These are phyloP conservation scores for Stemphylium lycopersici DNA, from an alignment of 2,329 filamentous ascomycete species.

Conservation along the genomic window DNA sequence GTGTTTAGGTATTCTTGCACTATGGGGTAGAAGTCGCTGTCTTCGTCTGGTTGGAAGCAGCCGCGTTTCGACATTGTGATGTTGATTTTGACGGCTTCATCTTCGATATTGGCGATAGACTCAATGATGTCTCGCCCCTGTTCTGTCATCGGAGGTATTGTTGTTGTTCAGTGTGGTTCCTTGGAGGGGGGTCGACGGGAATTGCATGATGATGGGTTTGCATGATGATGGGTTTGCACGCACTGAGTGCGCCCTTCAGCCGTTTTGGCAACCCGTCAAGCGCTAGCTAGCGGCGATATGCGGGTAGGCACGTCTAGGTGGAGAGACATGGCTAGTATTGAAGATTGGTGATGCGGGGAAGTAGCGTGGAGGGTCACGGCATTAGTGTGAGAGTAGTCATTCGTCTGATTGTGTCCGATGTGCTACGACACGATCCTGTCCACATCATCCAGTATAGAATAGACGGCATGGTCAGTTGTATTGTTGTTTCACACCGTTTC, in stretches of 20 bases:
- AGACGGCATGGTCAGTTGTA: not conserved
- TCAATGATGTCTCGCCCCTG: not conserved
- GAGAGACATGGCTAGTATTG: not conserved
- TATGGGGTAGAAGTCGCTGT: not conserved
- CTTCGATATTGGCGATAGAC: not conserved
- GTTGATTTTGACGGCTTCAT: conserved; percentile 8
- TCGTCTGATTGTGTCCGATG: too few relatives aligned
- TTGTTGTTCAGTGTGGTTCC: not conserved
- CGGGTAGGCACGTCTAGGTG: not conserved
- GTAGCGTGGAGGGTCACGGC: too few relatives aligned
- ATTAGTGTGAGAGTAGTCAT: too few relatives aligned
- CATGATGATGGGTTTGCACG: not conserved
- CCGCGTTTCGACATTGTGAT: conserved; percentile 1
- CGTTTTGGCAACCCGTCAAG: not conserved
- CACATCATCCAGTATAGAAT: too few relatives aligned
- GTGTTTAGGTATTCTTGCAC: conserved; percentile 1
- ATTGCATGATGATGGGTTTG: too few relatives aligned
- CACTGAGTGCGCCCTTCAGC: conserved; percentile 1
- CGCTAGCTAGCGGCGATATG: not conserved
- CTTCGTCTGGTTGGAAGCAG: not conserved
- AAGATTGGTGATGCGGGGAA: too few relatives aligned
- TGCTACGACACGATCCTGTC: too few relatives aligned
- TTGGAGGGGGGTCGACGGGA: not conserved
- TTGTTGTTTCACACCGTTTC: conserved; percentile 4
- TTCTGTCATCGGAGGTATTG: not conserved